A percentile compares a stretch with the other conserved stretches of the same genome.
Evolutionary conservation across 2,329 filamentous ascomycete genomes (phyloP).

Genomic region (Ophiostoma perfectum): DNA sequence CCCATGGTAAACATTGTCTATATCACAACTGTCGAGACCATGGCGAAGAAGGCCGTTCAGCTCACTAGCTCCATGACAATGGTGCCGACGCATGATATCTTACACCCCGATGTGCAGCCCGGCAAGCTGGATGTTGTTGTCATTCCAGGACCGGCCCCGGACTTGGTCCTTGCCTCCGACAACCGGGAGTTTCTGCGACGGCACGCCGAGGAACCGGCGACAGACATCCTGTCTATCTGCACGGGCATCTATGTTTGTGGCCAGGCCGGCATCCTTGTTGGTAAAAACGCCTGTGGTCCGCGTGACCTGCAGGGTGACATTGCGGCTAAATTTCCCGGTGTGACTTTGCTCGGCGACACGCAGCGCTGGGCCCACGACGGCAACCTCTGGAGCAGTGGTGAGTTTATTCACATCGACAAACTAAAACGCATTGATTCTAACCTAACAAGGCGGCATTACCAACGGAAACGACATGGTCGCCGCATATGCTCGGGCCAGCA

Average conservation of each 20-base stretch:
- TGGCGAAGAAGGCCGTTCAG: background rate
- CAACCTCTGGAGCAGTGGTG: slow-evolving; percentile 7
- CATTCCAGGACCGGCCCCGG: background rate
- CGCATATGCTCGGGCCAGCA: background rate
- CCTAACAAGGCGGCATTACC: background rate
- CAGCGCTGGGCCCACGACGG: slow-evolving; percentile 2
- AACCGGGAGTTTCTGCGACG: background rate
- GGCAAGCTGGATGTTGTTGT: background rate
- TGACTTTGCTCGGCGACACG: background rate
- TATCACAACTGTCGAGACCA: background rate
- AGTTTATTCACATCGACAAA: background rate
- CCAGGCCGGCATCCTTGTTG: background rate
- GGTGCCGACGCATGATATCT: background rate
- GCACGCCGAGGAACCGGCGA: background rate
- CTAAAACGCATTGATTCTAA: background rate
- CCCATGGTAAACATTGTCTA: background rate
- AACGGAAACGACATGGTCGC: background rate
- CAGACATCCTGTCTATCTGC: background rate
- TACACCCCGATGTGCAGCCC: background rate
- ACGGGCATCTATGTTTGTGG: background rate
- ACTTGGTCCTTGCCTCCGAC: background rate
- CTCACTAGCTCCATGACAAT: background rate
- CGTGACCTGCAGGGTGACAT: background rate
- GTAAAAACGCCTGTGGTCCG: background rate
- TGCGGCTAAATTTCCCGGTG: background rate